A percentile compares a stretch with the other conserved stretches of the same genome.
These are phyloP conservation scores for Yarrowia divulgata DNA, from an alignment of 805 yeast genomes.

Conservation along the genomic window DNA sequence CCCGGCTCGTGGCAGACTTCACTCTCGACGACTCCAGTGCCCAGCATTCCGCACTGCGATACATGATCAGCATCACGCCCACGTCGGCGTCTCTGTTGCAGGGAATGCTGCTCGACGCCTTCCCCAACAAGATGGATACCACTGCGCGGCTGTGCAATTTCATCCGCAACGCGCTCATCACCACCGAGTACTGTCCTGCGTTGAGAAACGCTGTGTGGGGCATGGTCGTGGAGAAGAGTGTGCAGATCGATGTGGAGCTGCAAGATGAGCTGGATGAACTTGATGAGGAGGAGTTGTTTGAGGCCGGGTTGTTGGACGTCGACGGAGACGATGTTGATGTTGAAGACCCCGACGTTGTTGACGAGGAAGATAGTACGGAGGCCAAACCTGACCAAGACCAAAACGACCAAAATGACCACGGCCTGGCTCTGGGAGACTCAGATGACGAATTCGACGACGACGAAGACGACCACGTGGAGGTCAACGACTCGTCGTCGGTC, in stretches of 20 bases:
- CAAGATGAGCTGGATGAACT: conserved; percentile 87
- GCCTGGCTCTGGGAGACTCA: conserved; percentile 48
- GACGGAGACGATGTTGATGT: background rate
- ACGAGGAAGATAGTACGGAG: conserved; percentile 44
- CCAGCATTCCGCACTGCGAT: conserved; percentile 71
- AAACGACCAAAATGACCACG: conserved; percentile 49
- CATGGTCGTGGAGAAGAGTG: conserved; percentile 75
- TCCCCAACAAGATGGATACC: conserved; percentile 80
- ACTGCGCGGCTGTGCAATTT: conserved; percentile 65
- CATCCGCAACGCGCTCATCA: conserved; percentile 64
- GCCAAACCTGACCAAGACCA: conserved; percentile 46
- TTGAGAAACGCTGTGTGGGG: conserved; percentile 80
- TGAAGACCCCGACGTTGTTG: conserved; percentile 39
- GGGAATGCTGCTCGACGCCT: conserved; percentile 61
- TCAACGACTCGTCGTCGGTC: conserved; percentile 48
- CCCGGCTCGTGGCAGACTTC: conserved; percentile 71
- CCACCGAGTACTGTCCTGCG: conserved; percentile 77
- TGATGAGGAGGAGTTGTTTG: conserved; percentile 59
- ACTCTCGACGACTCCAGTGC: conserved; percentile 51
- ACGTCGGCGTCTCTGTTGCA: conserved; percentile 76
- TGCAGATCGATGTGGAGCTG: conserved; percentile 88
- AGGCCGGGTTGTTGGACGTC: conserved; percentile 32
- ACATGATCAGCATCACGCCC: conserved; percentile 77
- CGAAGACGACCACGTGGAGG: conserved; percentile 50
- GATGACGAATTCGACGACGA: conserved; percentile 50